Evolutionary conservation across 352 stramenopile species (phyloP), one percentile per base, ranked within the genome.

Genomic region (Globisporangium abappressorium): DNA sequence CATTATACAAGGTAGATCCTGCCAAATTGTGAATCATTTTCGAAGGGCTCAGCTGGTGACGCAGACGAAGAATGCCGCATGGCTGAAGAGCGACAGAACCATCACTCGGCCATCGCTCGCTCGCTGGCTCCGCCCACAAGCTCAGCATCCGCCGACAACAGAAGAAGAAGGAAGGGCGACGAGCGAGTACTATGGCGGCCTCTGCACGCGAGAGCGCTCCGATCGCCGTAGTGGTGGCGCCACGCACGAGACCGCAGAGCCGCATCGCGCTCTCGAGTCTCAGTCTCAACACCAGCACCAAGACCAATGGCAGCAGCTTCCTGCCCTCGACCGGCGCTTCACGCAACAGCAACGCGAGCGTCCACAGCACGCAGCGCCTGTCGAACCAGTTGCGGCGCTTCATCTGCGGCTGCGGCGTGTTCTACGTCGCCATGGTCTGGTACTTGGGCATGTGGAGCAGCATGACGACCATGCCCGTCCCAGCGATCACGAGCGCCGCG

Each of bases 371-470:
- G 38, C 49, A 46, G 20, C 51, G 58, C 41, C 60, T 77, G 28
- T 33, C 60, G 28, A 51, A 24, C 5, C 49, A 58, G 26, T 49
- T 77, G 24, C 64, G 68, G 28, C 53, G 47, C 54, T 53, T 77
- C 20, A 64, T 77, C n/a, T 67, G 53, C 26, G 68, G 71, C n/a
- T 74, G 68, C 26, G 71, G 58, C 6, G n/a, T 73, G 20, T 61
- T 77, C 33, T 77, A 77, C 54, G 49, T 74, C 12, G 55, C 55
- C 11, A 43, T 72, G 36, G 54, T 77, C 11, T 77, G 71, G 71
- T 69, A 69, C 59, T 65, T 64, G 12, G 41, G 68, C 12, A 30
- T 69, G n/a, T 74, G 68, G 71, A 55, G 57, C 38, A 47, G 22
- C 26, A 18, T 62, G 14, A 14, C 30, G 14, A 55, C 54, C 24